These are phyloP conservation scores for Rhododendron griersonianum DNA, from an alignment of 148 eudicot species.

Conservation along the genomic window DNA sequence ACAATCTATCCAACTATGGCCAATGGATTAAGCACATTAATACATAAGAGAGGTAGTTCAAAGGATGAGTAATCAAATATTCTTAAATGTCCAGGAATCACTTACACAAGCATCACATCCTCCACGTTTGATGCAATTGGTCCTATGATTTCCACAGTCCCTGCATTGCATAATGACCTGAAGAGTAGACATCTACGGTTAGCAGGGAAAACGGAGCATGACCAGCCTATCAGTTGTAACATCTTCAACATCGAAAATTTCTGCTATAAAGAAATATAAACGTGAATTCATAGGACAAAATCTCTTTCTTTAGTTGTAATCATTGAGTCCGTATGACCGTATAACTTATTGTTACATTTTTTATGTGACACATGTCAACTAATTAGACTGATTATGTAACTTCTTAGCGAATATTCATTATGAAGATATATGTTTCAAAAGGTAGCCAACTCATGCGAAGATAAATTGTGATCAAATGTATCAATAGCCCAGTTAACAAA, in stretches of 20 bases:
- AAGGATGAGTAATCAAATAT: neutral
- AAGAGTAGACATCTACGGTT: conserved; percentile 15
- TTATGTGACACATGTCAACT: neutral
- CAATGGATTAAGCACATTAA: neutral
- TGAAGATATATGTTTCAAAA: neutral
- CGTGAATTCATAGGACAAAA: neutral
- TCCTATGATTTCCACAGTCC: conserved; percentile 92
- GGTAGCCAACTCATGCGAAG: neutral
- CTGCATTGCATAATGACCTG: conserved; percentile 78
- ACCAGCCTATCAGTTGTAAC: neutral
- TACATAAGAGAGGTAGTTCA: neutral
- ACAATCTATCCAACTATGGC: conserved; percentile 2
- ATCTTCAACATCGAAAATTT: neutral
- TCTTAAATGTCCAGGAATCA: neutral
- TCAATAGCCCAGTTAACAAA: neutral
- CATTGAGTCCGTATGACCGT: neutral
- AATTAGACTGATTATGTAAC: neutral
- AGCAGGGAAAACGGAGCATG: conserved; percentile 7
- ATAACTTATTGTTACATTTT: neutral
- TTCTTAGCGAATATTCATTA: neutral
- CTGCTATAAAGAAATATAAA: neutral
- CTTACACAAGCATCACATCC: conserved; percentile 92
- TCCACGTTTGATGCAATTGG: conserved; percentile 90
- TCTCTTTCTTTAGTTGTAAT: neutral
- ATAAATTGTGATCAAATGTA: neutral